Conservation (phyloP, 2,329 filamentous ascomycete species). For the Rutstroemia sp. region DNA sequence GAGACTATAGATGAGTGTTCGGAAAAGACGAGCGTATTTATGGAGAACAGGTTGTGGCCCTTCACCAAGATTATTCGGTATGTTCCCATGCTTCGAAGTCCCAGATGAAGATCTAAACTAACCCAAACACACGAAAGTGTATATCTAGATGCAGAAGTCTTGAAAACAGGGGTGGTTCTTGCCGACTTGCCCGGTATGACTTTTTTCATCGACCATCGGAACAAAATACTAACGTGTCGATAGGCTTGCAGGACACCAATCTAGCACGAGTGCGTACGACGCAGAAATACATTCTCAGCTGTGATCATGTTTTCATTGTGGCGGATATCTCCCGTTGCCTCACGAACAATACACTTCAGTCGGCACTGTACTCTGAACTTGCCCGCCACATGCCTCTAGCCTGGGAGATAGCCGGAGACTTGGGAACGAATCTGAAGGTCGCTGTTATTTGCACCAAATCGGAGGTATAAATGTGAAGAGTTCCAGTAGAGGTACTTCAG, state of each 20-base stretch:
- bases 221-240: not conserved
- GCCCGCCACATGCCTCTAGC: not conserved
- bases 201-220: not conserved
- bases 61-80: not conserved
- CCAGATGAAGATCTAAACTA: not conserved
- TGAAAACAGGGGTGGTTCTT: not conserved
- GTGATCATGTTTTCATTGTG: conserved; percentile 31
- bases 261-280: conserved; percentile 30
- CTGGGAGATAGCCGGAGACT: conserved; percentile 9
- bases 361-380: not conserved
- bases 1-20: not conserved
- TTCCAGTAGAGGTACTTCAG: too few species aligned
- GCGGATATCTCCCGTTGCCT: conserved; percentile 25
- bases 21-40: not conserved
- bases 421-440: not conserved
- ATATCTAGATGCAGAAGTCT: not conserved
- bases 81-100: not conserved
- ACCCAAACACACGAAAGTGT: not conserved
- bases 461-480: not conserved
- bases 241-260: conserved; percentile 31
- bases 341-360: not conserved
- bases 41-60: not conserved
- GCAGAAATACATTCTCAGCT: conserved; percentile 29
- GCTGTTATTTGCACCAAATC: conserved; percentile 1
- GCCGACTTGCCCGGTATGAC: not conserved